Percentiles rank a stretch among this genome's conserved stretches.
phyloP scores from a whole-genome alignment of 2,329 filamentous ascomycete genomes.

The Hysterium pulicare region DNA sequence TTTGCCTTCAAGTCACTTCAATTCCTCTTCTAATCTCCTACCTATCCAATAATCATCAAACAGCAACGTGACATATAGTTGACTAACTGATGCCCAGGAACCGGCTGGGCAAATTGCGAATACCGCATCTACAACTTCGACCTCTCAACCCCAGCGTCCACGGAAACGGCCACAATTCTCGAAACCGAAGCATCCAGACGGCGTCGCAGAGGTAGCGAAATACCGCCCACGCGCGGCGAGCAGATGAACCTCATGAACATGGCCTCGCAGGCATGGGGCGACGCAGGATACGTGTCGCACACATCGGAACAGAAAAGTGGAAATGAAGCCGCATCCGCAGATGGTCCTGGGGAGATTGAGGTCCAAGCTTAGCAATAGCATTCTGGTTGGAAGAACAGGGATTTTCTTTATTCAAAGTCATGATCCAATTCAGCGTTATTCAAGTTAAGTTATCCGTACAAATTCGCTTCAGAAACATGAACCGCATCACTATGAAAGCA shows the following conservation, averaged over 20 bases:
- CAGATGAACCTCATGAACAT: constrained; percentile 2
- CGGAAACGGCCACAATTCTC: constrained; percentile 10
- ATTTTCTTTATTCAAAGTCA: too few relatives aligned
- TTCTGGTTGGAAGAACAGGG: too few relatives aligned
- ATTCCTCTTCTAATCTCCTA: neutral
- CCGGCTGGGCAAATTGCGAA: constrained; percentile 19
- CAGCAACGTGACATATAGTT: neutral
- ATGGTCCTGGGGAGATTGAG: too few relatives aligned
- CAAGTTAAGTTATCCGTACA: too few relatives aligned
- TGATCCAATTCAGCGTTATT: too few relatives aligned
- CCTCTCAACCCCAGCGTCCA: constrained; percentile 1
- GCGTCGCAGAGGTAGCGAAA: neutral
- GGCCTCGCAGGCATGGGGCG: neutral
- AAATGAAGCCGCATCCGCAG: too few relatives aligned
- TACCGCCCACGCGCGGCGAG: neutral
- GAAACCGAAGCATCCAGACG: constrained; percentile 8
- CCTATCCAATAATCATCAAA: neutral
- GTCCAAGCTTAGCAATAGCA: too few relatives aligned
- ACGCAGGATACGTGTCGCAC: neutral
- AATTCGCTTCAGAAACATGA: too few relatives aligned
- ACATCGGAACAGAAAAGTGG: too few relatives aligned
- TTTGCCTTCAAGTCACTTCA: neutral
- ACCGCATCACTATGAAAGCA: too few relatives aligned
- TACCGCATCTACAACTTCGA: constrained; percentile 15
- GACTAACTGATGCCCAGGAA: constrained; percentile 9